phyloP scores from a whole-genome alignment of 768 basidiomycete genomes.

The Saitozyma sp. region DNA sequence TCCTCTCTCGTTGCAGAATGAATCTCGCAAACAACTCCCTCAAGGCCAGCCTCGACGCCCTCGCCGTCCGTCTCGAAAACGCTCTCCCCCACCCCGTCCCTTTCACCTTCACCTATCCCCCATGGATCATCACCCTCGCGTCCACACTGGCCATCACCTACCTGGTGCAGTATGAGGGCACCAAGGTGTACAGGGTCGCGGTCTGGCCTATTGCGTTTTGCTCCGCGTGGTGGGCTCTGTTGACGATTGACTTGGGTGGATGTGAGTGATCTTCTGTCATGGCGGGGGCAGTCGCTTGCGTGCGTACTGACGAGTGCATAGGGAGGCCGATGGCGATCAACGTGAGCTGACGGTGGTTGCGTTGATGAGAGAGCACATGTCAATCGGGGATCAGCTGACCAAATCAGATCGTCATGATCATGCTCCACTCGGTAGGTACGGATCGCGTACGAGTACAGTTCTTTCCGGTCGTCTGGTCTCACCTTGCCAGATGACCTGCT shows the following conservation, averaged over 20 bases:
- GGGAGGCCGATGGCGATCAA: not conserved
- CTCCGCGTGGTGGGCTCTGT: not conserved
- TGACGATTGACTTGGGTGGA: constrained; percentile 8
- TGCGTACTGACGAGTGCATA: not conserved
- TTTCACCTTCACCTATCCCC: too few species aligned
- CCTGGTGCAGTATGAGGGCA: too few species aligned
- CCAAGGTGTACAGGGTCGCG: not conserved
- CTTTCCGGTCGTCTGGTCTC: not conserved
- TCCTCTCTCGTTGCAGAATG: too few species aligned
- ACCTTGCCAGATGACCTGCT: not conserved
- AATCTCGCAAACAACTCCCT: too few species aligned
- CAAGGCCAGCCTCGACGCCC: too few species aligned
- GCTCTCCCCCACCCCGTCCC: too few species aligned
- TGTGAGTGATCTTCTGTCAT: constrained; percentile 2
- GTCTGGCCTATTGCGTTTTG: constrained; percentile 5
- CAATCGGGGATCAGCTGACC: too few species aligned
- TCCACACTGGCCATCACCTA: too few species aligned
- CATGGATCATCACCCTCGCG: too few species aligned
- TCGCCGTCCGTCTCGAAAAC: too few species aligned
- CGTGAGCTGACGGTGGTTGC: not conserved
- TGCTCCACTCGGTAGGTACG: constrained; percentile 2
- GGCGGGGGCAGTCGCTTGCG: not conserved
- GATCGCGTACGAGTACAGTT: not conserved
- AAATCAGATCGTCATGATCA: not conserved
- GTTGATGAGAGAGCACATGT: too few species aligned